Base-by-base conservation (phyloP, 2,329 filamentous ascomycete species). In the Beauveria sp. region DNA sequence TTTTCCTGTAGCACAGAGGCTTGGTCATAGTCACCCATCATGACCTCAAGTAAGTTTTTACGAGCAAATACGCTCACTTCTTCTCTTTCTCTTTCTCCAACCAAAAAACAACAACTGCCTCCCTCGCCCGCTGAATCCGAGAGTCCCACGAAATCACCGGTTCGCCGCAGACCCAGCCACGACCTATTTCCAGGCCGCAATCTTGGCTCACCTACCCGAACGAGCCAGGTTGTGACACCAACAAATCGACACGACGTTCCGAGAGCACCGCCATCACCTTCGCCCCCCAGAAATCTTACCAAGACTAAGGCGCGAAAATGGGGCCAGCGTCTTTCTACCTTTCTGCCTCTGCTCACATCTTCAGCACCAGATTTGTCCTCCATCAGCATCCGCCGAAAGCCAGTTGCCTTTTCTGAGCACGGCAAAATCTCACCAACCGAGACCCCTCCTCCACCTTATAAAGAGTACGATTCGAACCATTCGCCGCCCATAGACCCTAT, bases 1-100 rank as follows among this genome's bases (percentile, higher is more conserved):
- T 41, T 55, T 44, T 61, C 24, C 40, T 55, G 55, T 34, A 67
- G 67, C 67, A 67, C 67, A 46, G 68, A 64, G 65, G 61, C 69
- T 68, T 64, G 62, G 65, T 70, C 67, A 68, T 69, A 62, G 57
- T 70, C 70, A 69, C 72, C 72, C 72, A 74, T 67, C 66, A 79
- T 78, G 76, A 73, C 76, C 70, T 77, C 76, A 68, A 75, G 74
- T 75, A 79, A 78, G 75, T 78, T 73, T 64, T 70, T 73, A 67
- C 70, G 73, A 69, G 71, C 72, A 58, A 70, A 71, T 62, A 66
- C 72, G 59, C 69, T 77, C 64, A 69, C 52, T 47, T 26, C 30
- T 57, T 72, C 71, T 62, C 63, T 72, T 64, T 73, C 74, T 64
- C 71, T 76, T 67, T 70, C 69, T 64, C 67, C 68, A 61, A 63